Evolutionary conservation across 1,139 yeast genomes (phyloP).

Genomic region (Insectozyma bohioensis): DNA sequence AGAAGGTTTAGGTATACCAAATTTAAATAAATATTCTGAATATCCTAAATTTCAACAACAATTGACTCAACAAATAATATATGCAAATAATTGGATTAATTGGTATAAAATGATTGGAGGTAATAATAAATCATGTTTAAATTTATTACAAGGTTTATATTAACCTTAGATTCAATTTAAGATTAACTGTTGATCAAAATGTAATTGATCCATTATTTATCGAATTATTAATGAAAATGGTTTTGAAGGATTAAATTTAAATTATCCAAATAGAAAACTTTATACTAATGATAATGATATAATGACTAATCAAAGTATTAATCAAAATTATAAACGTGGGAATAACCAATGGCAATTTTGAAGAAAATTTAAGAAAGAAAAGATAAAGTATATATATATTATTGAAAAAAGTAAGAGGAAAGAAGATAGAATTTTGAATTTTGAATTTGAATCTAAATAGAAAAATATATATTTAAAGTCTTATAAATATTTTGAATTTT

Average conservation of each 20-base stretch:
- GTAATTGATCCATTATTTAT: conserved; percentile 74
- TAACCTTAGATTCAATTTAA: conserved; percentile 81
- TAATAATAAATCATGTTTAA: conserved; percentile 64
- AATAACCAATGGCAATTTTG: conserved; percentile 2
- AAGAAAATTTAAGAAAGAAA: conserved; percentile 3
- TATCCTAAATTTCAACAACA: conserved; percentile 60
- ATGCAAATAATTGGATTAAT: conserved; percentile 65
- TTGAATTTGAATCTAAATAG: no score
- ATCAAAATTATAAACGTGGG: conserved; percentile 13
- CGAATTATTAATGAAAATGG: conserved; percentile 63
- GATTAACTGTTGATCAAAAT: conserved; percentile 73
- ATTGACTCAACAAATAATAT: conserved; percentile 50
- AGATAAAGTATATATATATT: no score
- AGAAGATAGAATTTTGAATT: no score
- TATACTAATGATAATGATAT: conserved; percentile 79
- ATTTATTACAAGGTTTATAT: conserved; percentile 59
- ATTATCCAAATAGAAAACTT: conserved; percentile 71
- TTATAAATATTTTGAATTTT: no score
- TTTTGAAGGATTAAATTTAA: conserved; percentile 60
- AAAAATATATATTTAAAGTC: no score
- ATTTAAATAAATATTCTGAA: conserved; percentile 84
- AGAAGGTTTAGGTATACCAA: conserved; percentile 91
- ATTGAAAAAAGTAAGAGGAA: no score
- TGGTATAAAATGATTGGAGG: conserved; percentile 90
- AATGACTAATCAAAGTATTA: conserved; percentile 24